Evolutionary conservation across 768 basidiomycete species (phyloP), one percentile per base, ranked within the genome.

Genomic region (Boletus vinaceobasis): DNA sequence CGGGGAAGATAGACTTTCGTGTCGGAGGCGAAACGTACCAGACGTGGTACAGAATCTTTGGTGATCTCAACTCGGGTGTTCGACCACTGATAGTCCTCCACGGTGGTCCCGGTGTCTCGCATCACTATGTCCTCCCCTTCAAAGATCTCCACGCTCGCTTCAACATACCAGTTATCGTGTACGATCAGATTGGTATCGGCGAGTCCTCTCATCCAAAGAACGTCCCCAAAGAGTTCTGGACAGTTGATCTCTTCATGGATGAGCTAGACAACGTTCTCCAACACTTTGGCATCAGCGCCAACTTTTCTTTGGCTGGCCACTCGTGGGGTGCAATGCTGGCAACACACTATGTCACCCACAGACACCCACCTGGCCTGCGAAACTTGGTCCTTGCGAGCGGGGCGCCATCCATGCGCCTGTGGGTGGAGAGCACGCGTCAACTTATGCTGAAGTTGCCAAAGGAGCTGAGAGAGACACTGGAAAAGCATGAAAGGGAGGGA

Each of bases 291-390:
- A 74, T 83, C 53, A 43, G 65, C 13, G 58, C 65, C 9, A 58
- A 63, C n/a, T 84, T 75, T 60, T 72, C 76, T 57, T 61, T 84
- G 3, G 58, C 77, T 0, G 83, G 84, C 0, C 82, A 84, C 48
- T 82, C 79, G 5, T 82, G 82, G 82, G 83, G 83, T 15, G 81
- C 77, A 2, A 80, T 81, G 67, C 70, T 84, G 11, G 80, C 70
- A 0, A 56, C 70, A 6, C 73, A 78, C 36, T 78, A 75, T 48
- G 77, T 61, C 7, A 65, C 72, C 35, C 60, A 67, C 14, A 67
- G 70, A 14, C 68, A 74, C 17, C 79, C 79, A 3, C 26, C 46
- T 0, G 77, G 77, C 0, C 56, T 81, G 11, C 71, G 66, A 43
- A 72, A 65, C 11, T 59, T 77, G 1, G 65, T 75, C 21, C 58